Evolutionary conservation across 1,284 basidiomycete genomes (phyloP).

Genomic region (Papiliotrema fonsecae): DNA sequence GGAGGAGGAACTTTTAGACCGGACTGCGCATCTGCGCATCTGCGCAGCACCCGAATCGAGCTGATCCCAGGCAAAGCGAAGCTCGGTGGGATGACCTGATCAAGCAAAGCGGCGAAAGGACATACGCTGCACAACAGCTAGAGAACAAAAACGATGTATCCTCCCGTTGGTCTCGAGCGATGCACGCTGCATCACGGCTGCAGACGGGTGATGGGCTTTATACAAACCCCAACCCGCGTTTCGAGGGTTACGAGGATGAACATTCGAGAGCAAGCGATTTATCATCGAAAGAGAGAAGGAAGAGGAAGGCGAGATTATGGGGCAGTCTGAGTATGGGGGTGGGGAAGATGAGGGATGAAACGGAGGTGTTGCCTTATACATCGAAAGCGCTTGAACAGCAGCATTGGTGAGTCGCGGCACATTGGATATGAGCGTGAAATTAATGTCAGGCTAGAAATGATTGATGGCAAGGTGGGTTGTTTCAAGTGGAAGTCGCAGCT

Average conservation of each 20-base stretch:
- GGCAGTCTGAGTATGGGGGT: conserved; percentile 19
- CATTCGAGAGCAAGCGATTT: conserved; percentile 6
- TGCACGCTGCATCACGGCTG: conserved; percentile 25
- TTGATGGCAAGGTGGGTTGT: conserved; percentile 66
- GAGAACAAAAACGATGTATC: conserved; percentile 32
- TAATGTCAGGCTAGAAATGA: conserved; percentile 57
- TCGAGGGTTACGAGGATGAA: conserved; percentile 3
- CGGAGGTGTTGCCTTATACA: conserved; percentile 22
- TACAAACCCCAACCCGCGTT: conserved; percentile 3
- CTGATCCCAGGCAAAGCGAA: background rate
- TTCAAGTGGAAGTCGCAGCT: conserved; percentile 47
- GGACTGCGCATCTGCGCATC: background rate
- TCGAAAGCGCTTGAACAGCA: conserved; percentile 35
- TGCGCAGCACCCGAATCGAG: background rate
- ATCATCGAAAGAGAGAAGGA: conserved; percentile 8
- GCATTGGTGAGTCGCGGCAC: conserved; percentile 28
- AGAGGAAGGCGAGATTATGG: conserved; percentile 23
- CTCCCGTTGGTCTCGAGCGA: conserved; percentile 27
- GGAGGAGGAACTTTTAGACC: too few relatives aligned
- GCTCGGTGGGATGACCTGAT: conserved; percentile 29
- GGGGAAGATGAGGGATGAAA: conserved; percentile 21
- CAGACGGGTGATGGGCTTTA: conserved; percentile 25
- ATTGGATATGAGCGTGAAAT: background rate
- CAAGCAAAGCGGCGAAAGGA: conserved; percentile 16
- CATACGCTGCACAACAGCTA: conserved; percentile 19